phyloP scores from a whole-genome alignment of 306 rosid species.

The Quercus wislizeni region DNA sequence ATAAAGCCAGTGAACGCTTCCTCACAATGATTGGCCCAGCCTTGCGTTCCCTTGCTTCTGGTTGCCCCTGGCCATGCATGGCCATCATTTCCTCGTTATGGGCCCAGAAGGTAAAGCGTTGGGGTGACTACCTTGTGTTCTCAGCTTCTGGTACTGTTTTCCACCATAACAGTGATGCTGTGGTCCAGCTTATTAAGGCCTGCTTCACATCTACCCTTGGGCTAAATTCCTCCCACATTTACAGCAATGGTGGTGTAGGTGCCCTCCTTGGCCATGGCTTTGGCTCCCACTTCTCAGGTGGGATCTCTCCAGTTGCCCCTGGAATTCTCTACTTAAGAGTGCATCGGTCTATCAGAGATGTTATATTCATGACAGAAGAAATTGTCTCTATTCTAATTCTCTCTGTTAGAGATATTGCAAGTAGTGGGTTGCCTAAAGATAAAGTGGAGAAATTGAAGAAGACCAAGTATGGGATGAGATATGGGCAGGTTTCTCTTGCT shows the following conservation, averaged over 20 bases:
- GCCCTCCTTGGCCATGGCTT: conserved; percentile 82
- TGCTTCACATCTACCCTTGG: conserved; percentile 91
- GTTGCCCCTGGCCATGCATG: conserved; percentile 94
- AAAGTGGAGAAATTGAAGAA: conserved; percentile 49
- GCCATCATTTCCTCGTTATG: conserved; percentile 76
- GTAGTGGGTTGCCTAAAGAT: conserved; percentile 52
- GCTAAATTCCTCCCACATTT: conserved; percentile 40
- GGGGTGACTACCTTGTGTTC: conserved; percentile 75
- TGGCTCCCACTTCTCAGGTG: conserved; percentile 58
- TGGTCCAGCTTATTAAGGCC: conserved; percentile 84
- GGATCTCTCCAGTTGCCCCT: conserved; percentile 80
- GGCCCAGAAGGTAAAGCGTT: conserved; percentile 83
- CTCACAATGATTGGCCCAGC: conserved; percentile 72
- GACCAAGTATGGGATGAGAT: conserved; percentile 60
- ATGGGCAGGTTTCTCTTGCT: conserved; percentile 72
- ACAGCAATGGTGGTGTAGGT: conserved; percentile 65
- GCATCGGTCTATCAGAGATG: conserved; percentile 71
- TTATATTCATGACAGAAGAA: conserved; percentile 63
- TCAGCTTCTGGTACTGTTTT: conserved; percentile 80
- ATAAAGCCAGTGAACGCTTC: conserved; percentile 59
- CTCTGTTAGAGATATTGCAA: conserved; percentile 68
- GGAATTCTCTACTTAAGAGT: conserved; percentile 82
- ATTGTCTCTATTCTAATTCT: conserved; percentile 71
- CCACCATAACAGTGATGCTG: conserved; percentile 80
- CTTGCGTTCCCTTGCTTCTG: conserved; percentile 57